phyloP scores from a whole-genome alignment of 306 rosid species.

The Casuarina cunninghamiana region DNA sequence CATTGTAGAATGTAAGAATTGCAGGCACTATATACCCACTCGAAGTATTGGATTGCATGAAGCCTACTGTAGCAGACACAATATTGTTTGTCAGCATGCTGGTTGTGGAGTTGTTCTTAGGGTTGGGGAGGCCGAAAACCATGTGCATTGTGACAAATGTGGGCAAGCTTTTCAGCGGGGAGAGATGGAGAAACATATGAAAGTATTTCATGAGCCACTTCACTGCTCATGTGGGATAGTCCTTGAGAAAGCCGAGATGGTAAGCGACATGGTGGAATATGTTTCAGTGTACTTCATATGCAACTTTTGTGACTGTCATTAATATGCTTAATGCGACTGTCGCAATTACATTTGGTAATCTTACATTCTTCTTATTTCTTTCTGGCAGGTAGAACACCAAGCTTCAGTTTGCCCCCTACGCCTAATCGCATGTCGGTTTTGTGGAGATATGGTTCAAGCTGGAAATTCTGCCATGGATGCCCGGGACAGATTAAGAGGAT shows the following conservation, averaged over 20 bases:
- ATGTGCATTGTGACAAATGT: slow-evolving; percentile 80
- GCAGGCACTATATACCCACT: slow-evolving; percentile 79
- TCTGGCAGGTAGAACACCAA: slow-evolving; percentile 80
- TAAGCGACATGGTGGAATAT: slow-evolving; percentile 29
- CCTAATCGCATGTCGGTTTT: slow-evolving; percentile 72
- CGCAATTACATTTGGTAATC: background rate
- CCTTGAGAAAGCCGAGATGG: slow-evolving; percentile 95
- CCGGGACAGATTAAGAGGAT: slow-evolving; percentile 83
- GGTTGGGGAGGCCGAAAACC: slow-evolving; percentile 80
- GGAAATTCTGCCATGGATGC: slow-evolving; percentile 74
- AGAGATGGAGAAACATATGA: slow-evolving; percentile 86
- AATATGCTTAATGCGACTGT: background rate
- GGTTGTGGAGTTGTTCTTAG: slow-evolving; percentile 92
- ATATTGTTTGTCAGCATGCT: slow-evolving; percentile 61
- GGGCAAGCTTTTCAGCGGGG: slow-evolving; percentile 82
- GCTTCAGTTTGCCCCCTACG: slow-evolving; percentile 73
- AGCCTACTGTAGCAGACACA: slow-evolving; percentile 92
- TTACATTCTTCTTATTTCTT: background rate
- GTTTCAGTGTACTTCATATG: background rate
- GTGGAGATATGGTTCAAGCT: slow-evolving; percentile 98
- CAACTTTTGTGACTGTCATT: background rate
- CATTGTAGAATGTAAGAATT: slow-evolving; percentile 76
- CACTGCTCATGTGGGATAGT: slow-evolving; percentile 77
- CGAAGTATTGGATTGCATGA: slow-evolving; percentile 85
- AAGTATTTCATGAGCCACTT: slow-evolving; percentile 90